Evolutionary conservation across 1,139 yeast genomes (phyloP).

Genomic region (Meyerozyma smithsonii): DNA sequence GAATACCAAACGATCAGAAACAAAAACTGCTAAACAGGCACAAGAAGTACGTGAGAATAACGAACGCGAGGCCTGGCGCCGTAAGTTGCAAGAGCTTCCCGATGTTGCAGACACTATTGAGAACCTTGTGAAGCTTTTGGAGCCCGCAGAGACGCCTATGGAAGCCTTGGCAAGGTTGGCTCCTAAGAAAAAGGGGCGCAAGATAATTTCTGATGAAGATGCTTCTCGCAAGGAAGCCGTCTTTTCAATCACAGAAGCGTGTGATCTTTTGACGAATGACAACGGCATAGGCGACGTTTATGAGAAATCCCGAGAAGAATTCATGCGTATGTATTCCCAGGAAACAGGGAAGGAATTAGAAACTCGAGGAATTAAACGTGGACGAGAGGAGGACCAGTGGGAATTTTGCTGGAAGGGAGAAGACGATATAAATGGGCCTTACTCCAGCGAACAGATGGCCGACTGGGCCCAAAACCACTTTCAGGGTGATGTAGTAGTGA

Average conservation of each 20-base stretch:
- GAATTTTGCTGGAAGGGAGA: constrained; percentile 57
- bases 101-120: constrained; percentile 24
- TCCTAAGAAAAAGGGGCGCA: constrained; percentile 21
- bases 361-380: constrained; percentile 19
- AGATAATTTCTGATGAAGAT: constrained; percentile 15
- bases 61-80: constrained; percentile 7
- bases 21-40: constrained; percentile 42
- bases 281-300: constrained; percentile 43
- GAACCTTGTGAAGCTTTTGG: constrained; percentile 37
- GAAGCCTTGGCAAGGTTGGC: constrained; percentile 53
- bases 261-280: constrained; percentile 41
- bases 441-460: constrained; percentile 47
- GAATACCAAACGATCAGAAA: constrained; percentile 41
- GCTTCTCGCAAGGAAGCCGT: constrained; percentile 23
- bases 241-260: constrained; percentile 43
- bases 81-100: constrained; percentile 6
- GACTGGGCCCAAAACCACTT: constrained; percentile 61
- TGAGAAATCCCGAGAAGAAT: constrained; percentile 54
- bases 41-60: constrained; percentile 23
- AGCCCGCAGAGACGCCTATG: constrained; percentile 61
- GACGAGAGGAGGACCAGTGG: constrained; percentile 34
- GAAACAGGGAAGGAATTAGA: constrained; percentile 43
- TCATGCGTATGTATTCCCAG: constrained; percentile 46
- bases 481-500: constrained; percentile 42
- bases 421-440: constrained; percentile 56